Evolutionary conservation across 768 basidiomycete species (phyloP).

Genomic region (Hebeloma cylindrosporum): DNA sequence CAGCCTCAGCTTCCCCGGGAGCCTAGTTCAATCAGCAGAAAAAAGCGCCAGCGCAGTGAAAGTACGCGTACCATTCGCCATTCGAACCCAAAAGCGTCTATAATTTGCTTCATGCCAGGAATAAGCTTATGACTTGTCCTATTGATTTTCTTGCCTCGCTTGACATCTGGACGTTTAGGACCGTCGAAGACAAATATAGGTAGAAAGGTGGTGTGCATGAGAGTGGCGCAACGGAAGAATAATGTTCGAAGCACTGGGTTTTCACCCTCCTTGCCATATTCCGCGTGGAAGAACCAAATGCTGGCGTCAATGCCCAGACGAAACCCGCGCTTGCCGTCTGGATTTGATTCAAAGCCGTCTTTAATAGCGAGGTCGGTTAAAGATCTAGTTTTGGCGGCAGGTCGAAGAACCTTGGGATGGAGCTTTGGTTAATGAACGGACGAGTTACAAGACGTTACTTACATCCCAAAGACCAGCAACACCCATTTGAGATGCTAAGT

Average conservation of each 20-base stretch:
- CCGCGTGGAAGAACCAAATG: conserved; percentile 82
- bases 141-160: conserved; percentile 73
- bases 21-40: conserved; percentile 50
- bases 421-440: neutral
- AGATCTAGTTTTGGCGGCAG: conserved; percentile 70
- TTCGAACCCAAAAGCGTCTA: conserved; percentile 79
- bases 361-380: conserved; percentile 72
- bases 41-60: neutral
- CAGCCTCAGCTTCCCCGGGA: conserved; percentile 94
- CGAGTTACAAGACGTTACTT: conserved; percentile 9
- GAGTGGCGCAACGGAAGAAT: conserved; percentile 82
- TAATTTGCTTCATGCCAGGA: conserved; percentile 75
- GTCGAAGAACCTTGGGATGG: conserved; percentile 56
- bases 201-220: conserved; percentile 76
- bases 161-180: conserved; percentile 76
- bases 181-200: conserved; percentile 95
- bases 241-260: conserved; percentile 81
- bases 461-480: conserved; percentile 47
- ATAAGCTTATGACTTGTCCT: conserved; percentile 63
- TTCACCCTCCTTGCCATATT: conserved; percentile 75
- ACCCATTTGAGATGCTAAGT: conserved; percentile 35
- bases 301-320: conserved; percentile 87
- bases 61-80: conserved; percentile 60
- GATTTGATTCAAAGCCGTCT: conserved; percentile 74
- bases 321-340: conserved; percentile 64